phyloP scores from a whole-genome alignment of 2,329 filamentous ascomycete genomes.

The Aplosporella prunicola region DNA sequence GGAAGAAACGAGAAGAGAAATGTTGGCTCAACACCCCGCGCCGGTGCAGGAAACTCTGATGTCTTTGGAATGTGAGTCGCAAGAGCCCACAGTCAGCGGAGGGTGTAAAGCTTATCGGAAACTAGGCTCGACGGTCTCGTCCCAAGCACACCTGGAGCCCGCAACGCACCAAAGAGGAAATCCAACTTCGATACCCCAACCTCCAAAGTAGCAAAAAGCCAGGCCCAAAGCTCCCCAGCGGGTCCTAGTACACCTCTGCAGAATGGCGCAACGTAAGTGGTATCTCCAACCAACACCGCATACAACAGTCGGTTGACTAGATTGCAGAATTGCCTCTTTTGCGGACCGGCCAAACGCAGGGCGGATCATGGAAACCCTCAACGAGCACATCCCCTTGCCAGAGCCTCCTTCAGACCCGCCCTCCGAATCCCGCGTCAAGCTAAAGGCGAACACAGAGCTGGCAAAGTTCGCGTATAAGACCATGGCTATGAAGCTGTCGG shows the following conservation, averaged over 20 bases:
- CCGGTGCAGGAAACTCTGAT: constrained; percentile 47
- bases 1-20: constrained; percentile 54
- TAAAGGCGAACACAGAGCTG: constrained; percentile 77
- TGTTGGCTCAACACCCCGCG: constrained; percentile 49
- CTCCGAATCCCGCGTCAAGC: constrained; percentile 66
- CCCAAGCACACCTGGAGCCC: constrained; percentile 34
- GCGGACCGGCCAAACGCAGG: constrained; percentile 68
- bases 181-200: constrained; percentile 42
- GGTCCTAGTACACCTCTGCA: constrained; percentile 29
- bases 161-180: constrained; percentile 45
- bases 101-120: background rate
- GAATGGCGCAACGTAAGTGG: constrained; percentile 31
- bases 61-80: constrained; percentile 68
- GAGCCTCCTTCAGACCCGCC: constrained; percentile 64
- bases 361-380: constrained; percentile 74
- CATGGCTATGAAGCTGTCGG: constrained; percentile 87
- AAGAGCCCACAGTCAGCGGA: constrained; percentile 11
- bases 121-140: constrained; percentile 39
- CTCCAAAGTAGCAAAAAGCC: constrained; percentile 35
- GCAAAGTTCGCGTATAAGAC: constrained; percentile 89
- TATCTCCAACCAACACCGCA: background rate
- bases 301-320: constrained; percentile 12
- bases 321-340: constrained; percentile 53
- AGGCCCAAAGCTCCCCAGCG: constrained; percentile 43
- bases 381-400: constrained; percentile 58